phyloP scores from a whole-genome alignment of 2,329 filamentous ascomycete species.

The Oidium heveae region DNA sequence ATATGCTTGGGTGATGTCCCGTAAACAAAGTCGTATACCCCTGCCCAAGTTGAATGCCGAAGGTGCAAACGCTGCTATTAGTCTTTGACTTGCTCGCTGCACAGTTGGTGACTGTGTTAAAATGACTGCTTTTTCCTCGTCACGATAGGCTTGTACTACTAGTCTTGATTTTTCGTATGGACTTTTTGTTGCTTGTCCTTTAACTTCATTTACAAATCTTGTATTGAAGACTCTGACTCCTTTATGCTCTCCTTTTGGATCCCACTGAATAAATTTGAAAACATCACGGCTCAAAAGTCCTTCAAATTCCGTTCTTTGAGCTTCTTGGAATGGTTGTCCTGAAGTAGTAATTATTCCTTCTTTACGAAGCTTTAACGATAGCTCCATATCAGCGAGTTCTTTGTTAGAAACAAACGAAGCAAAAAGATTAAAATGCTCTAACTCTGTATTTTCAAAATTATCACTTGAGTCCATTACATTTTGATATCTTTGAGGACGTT shows the following conservation, averaged over 20 bases:
- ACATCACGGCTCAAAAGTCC: too few species aligned
- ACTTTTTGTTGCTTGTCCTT: neutral
- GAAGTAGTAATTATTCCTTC: neutral
- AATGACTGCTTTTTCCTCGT: conserved; percentile 1
- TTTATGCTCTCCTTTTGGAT: too few species aligned
- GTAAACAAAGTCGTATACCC: neutral
- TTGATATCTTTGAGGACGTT: neutral
- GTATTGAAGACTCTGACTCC: neutral
- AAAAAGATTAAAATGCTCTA: neutral
- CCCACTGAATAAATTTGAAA: too few species aligned
- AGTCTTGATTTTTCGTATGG: conserved; percentile 1
- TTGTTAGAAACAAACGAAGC: neutral
- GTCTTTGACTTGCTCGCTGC: neutral
- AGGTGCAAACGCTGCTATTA: neutral
- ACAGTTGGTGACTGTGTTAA: conserved; percentile 2
- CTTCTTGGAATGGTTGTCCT: neutral
- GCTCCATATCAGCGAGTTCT: neutral
- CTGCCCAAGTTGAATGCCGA: too few species aligned
- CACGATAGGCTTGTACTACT: conserved; percentile 2
- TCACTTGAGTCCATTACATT: too few species aligned
- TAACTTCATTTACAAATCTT: neutral
- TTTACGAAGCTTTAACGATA: neutral
- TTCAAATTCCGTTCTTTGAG: too few species aligned
- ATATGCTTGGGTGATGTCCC: conserved; percentile 1
- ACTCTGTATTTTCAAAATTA: neutral